Base-by-base conservation (phyloP, 23 red algal species). In the Gracilaria domingensis region DNA sequence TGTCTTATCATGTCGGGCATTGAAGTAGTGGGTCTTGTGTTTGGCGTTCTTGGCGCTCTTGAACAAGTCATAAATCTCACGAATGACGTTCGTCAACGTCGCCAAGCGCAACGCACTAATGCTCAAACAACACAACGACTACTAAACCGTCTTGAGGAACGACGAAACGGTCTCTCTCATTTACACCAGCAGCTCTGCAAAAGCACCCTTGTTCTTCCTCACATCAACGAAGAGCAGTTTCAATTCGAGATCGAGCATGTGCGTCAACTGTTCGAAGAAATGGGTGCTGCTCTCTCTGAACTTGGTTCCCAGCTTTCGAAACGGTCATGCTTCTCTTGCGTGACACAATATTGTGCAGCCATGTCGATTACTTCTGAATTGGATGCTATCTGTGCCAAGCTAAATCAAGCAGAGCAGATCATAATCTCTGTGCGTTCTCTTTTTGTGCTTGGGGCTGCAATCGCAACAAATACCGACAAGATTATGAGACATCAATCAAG, bases 401-500 rank as follows among this genome's bases (percentile, higher is more conserved):
- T 67, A 25, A 2, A 18, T 25, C 62, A 67, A 32, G 62, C 62
- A 8, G 62, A 67, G 33, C 62, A 67, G 2, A 67, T 67, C 62
- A 67, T 67, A 67, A 32, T 32, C 62, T 67, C 62, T 2, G 62
- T 67, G 16, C 62, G 62, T 67, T 67, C 62, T 25, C 62, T 67
- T 13, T 67, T 67, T 67, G 62, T 67, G 62, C 62, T 67, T 16
- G 62, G 32, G 24, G 32, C 62, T 67, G 20, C 62, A 29, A 67
- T 67, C 3, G 62, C 32, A 67, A 67, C 62, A 36, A 11, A 36
- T 34, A 32, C 62, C 33, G 62, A 67, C 62, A 36, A 67, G 14
- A 67, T 67, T 67, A 67, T 67, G 26, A 67, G 62, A 67, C 62
- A 67, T 67, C 62, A 67, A 30, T 67, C 62, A 1, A 21, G 2